A percentile compares a stretch with the other conserved stretches of the same genome.
Evolutionary conservation across 495 filamentous ascomycete genomes (phyloP).

Genomic region (Corynascus novoguineensis): DNA sequence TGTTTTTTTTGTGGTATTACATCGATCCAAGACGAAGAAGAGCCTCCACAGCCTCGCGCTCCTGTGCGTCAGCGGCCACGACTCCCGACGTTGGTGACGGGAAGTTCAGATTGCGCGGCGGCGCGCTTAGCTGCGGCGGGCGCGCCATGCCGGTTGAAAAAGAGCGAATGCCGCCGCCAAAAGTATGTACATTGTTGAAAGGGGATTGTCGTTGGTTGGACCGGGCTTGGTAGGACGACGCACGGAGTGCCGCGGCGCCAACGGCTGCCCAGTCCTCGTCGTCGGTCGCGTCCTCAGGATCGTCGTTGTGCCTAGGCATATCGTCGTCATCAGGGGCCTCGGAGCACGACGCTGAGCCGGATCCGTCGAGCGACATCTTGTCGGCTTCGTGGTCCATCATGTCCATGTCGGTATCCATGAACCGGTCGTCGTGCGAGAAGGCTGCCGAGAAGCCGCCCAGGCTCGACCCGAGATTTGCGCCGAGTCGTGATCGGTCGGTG

Average conservation of each 20-base stretch:
- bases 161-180: slow-evolving; percentile 39
- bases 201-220: slow-evolving; percentile 30
- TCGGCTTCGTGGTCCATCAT: slow-evolving; percentile 86
- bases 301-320: slow-evolving; percentile 53
- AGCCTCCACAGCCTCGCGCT: slow-evolving; percentile 80
- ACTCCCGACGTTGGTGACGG: slow-evolving; percentile 42
- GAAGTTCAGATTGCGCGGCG: slow-evolving; percentile 40
- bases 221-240: slow-evolving; percentile 53
- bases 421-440: slow-evolving; percentile 64
- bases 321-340: slow-evolving; percentile 70
- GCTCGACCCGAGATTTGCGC: slow-evolving; percentile 49
- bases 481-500: slow-evolving; percentile 43
- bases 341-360: slow-evolving; percentile 66
- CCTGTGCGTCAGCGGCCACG: slow-evolving; percentile 54
- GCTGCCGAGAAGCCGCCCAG: slow-evolving; percentile 48
- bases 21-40: slow-evolving; percentile 80
- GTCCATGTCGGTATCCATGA: slow-evolving; percentile 48
- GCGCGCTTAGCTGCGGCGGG: slow-evolving; percentile 32
- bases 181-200: slow-evolving; percentile 44
- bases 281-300: slow-evolving; percentile 84
- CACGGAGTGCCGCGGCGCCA: slow-evolving; percentile 76
- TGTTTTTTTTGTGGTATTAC: slow-evolving; percentile 48
- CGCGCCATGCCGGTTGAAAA: slow-evolving; percentile 47
- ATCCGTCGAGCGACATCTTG: slow-evolving; percentile 86
- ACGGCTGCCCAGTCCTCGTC: slow-evolving; percentile 96